phyloP scores from a whole-genome alignment of 2,329 filamentous ascomycete species.

The Penicillium sp. region DNA sequence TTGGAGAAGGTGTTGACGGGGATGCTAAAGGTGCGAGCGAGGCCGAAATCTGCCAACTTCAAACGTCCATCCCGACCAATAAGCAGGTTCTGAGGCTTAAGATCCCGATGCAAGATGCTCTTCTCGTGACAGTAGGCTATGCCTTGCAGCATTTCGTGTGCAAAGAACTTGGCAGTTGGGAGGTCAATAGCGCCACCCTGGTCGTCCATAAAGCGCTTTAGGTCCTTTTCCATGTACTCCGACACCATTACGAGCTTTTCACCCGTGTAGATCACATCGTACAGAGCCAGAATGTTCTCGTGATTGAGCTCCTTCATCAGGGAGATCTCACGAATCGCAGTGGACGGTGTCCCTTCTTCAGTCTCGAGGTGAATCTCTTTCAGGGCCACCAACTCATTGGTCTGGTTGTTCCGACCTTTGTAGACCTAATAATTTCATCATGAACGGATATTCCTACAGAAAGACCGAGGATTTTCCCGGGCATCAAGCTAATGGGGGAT shows the following conservation, averaged over 20 bases:
- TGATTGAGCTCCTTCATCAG: slow-evolving; percentile 99
- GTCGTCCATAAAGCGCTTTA: slow-evolving; percentile 98
- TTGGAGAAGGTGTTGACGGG: slow-evolving; percentile 98
- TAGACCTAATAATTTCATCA: slow-evolving; percentile 59
- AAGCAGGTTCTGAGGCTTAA: slow-evolving; percentile 94
- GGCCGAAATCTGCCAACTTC: slow-evolving; percentile 91
- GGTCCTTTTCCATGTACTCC: slow-evolving; percentile 96
- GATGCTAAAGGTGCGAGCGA: slow-evolving; percentile 91
- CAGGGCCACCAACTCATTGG: slow-evolving; percentile 89
- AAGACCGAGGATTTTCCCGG: background rate
- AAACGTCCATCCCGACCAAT: slow-evolving; percentile 88
- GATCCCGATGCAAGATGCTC: slow-evolving; percentile 87
- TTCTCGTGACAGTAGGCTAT: slow-evolving; percentile 99
- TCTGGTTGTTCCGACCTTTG: slow-evolving; percentile 95
- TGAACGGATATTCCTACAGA: background rate
- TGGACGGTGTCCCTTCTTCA: slow-evolving; percentile 95
- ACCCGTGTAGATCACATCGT: slow-evolving; percentile 99
- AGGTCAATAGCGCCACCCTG: slow-evolving; percentile 85
- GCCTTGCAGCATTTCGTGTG: slow-evolving; percentile 92
- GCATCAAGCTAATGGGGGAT: background rate
- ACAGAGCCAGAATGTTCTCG: slow-evolving; percentile 92
- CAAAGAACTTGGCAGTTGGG: slow-evolving; percentile 93
- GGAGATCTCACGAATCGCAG: slow-evolving; percentile 96
- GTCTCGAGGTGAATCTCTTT: slow-evolving; percentile 99
- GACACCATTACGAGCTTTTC: slow-evolving; percentile 99